phyloP scores from a whole-genome alignment of 2,329 filamentous ascomycete species.

The Arachnopeziza araneosa region DNA sequence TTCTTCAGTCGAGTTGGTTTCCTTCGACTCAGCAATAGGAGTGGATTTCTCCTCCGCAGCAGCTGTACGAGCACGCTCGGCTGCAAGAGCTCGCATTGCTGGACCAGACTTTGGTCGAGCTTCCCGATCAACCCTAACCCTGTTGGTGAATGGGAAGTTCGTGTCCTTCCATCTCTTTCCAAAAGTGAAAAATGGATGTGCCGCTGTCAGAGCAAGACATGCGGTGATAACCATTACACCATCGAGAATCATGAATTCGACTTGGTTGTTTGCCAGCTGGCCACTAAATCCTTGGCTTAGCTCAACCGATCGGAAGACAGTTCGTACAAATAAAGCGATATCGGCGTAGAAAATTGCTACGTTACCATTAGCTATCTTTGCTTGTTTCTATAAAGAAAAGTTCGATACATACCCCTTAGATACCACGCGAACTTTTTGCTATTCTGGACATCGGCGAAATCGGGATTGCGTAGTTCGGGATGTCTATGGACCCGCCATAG shows the following conservation, averaged over 20 bases:
- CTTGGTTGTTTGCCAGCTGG: slow-evolving; percentile 40
- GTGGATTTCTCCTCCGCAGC: too few species aligned
- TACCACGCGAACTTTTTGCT: slow-evolving; percentile 11
- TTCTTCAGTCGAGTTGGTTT: too few species aligned
- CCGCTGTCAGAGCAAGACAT: slow-evolving; percentile 24
- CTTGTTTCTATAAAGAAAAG: background rate
- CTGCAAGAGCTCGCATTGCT: background rate
- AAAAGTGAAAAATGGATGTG: slow-evolving; percentile 30
- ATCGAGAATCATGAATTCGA: slow-evolving; percentile 41
- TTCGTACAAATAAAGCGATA: slow-evolving; percentile 49
- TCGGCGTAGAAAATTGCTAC: slow-evolving; percentile 39
- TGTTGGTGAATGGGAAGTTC: background rate
- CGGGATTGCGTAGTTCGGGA: slow-evolving; percentile 1
- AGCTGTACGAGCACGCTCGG: too few species aligned
- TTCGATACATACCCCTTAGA: slow-evolving; percentile 6
- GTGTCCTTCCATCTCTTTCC: background rate
- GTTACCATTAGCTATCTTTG: background rate
- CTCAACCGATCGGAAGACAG: slow-evolving; percentile 52
- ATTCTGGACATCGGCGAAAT: slow-evolving; percentile 6
- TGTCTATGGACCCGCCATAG: slow-evolving; percentile 3
- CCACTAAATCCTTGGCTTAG: slow-evolving; percentile 48
- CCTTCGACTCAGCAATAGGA: too few species aligned
- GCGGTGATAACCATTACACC: slow-evolving; percentile 34
- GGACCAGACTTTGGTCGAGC: background rate
- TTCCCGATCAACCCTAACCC: background rate